Base-by-base conservation (phyloP, 2,329 filamentous ascomycete species). In the Pyrenophora tritici-repentis region DNA sequence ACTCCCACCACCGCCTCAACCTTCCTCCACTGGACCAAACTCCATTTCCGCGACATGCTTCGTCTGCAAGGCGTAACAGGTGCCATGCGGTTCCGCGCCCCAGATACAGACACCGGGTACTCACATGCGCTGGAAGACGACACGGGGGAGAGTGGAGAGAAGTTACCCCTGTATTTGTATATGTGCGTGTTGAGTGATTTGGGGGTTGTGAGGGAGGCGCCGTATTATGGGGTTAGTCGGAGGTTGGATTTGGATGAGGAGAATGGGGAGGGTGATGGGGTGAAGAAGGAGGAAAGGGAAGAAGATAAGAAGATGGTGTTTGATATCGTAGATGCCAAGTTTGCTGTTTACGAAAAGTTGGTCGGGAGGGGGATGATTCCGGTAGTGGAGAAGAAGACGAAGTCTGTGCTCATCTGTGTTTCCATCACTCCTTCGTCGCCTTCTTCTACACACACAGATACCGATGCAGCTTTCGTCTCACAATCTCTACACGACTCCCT, bases 31-130 rank as follows among this genome's bases (percentile, higher is more conserved):
- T 66, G 62, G 62, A 60, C 61, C 0, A 49, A 56, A 26, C 41
- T 66, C 22, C 62, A 66, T 43, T 57, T 53, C 39, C 52, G 51
- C 42, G 62, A 66, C 37, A n/a, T 66, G 13, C 32, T 63, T 3
- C 37, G 47, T 7, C 33, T 57, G 16, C 2, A 34, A 5, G 17
- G n/a, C 2, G 31, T 46, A 22, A 14, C 26, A 0, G 32, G 20
- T 10, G 32, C 38, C 2, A 3, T 50, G 12, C 48, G 48, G 13
- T 46, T 41, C n/a, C 7, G 14, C 9, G 32, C 24, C 7, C 43
- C 36, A 12, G 37, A 47, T 1, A 10, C 6, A 9, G 24, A 31
- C 8, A 7, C 20, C 0, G 5, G 12, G 3, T 47, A 50, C 18
- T 18, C 32, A 6, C 47, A 50, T 16, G 12, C 17, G 8, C 4